A percentile compares a stretch with the other conserved stretches of the same genome.
These are phyloP conservation scores for Pyrenochaeta sp. DNA, from an alignment of 2,329 filamentous ascomycete species.

Conservation along the genomic window DNA sequence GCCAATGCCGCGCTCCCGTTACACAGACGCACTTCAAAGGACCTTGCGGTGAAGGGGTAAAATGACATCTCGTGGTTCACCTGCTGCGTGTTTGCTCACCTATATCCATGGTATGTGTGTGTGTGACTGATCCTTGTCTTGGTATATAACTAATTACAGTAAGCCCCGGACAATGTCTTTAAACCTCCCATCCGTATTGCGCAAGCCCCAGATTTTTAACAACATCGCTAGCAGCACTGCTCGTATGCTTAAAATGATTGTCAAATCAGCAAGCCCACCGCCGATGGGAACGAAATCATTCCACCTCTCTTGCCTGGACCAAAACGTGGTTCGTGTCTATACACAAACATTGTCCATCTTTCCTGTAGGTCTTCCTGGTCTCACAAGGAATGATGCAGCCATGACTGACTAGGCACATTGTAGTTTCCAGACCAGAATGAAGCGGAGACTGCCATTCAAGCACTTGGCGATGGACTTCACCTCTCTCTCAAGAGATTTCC, in stretches of 20 bases:
- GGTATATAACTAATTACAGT: slow-evolving; percentile 30
- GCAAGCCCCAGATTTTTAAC: slow-evolving; percentile 23
- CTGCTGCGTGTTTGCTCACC: slow-evolving; percentile 36
- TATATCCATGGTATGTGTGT: slow-evolving; percentile 26
- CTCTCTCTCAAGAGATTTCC: slow-evolving; percentile 37
- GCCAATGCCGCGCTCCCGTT: slow-evolving; percentile 37
- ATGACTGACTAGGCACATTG: background rate
- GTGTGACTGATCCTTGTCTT: slow-evolving; percentile 26
- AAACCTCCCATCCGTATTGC: slow-evolving; percentile 27
- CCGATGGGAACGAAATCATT: slow-evolving; percentile 30
- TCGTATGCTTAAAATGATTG: slow-evolving; percentile 34
- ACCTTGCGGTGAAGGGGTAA: slow-evolving; percentile 42
- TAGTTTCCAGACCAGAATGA: slow-evolving; percentile 40
- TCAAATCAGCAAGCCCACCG: slow-evolving; percentile 31
- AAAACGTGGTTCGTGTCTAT: slow-evolving; percentile 44
- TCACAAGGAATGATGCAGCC: background rate
- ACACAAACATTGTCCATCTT: slow-evolving; percentile 43
- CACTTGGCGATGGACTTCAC: slow-evolving; percentile 33
- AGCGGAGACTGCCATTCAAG: slow-evolving; percentile 35
- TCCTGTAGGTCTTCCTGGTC: slow-evolving; percentile 23
- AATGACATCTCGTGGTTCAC: slow-evolving; percentile 37
- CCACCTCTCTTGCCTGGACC: slow-evolving; percentile 41
- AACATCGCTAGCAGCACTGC: slow-evolving; percentile 25
- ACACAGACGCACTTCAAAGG: slow-evolving; percentile 33
- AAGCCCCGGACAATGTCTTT: slow-evolving; percentile 32